Evolutionary conservation across 371 early-diverging fungal genomes (phyloP).

Genomic region (Actinomortierella ambigua): DNA sequence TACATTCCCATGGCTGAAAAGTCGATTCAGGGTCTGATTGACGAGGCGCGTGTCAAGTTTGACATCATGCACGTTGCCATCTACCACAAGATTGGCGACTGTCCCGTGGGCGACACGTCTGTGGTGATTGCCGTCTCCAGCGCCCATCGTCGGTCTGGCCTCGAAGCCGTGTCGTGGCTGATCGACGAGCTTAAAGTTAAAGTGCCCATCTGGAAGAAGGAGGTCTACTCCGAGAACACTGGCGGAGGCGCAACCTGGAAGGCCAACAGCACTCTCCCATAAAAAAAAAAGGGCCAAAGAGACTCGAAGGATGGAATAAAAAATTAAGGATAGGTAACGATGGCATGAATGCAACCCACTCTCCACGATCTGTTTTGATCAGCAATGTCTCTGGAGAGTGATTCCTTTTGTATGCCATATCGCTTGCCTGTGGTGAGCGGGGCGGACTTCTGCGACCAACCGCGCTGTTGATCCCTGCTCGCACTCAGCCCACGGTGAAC

Average conservation of each 20-base stretch:
- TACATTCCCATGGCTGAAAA: conserved; percentile 84
- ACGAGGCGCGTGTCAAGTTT: conserved; percentile 67
- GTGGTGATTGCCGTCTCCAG: conserved; percentile 83
- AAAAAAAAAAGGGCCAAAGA: neutral
- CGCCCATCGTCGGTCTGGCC: conserved; percentile 76
- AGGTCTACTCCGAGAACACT: conserved; percentile 74
- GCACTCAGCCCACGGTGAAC: too few relatives aligned
- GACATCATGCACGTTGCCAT: conserved; percentile 70
- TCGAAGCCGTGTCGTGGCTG: conserved; percentile 77
- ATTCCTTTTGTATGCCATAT: too few relatives aligned
- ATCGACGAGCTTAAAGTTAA: conserved; percentile 84
- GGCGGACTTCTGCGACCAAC: too few relatives aligned
- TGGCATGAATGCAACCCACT: too few relatives aligned
- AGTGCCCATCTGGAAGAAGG: conserved; percentile 93
- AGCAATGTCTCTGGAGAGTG: too few relatives aligned
- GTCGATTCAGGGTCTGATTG: conserved; percentile 58
- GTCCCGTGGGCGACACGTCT: conserved; percentile 81
- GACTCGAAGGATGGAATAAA: too few relatives aligned
- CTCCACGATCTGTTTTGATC: too few relatives aligned
- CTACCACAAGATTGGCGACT: conserved; percentile 76
- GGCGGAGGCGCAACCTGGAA: conserved; percentile 40
- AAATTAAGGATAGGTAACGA: too few relatives aligned
- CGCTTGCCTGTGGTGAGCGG: too few relatives aligned
- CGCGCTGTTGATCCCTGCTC: too few relatives aligned
- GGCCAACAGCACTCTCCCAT: conserved; percentile 33